Conservation (phyloP, 352 stramenopile genomes). For the Globisporangium middletonii region DNA sequence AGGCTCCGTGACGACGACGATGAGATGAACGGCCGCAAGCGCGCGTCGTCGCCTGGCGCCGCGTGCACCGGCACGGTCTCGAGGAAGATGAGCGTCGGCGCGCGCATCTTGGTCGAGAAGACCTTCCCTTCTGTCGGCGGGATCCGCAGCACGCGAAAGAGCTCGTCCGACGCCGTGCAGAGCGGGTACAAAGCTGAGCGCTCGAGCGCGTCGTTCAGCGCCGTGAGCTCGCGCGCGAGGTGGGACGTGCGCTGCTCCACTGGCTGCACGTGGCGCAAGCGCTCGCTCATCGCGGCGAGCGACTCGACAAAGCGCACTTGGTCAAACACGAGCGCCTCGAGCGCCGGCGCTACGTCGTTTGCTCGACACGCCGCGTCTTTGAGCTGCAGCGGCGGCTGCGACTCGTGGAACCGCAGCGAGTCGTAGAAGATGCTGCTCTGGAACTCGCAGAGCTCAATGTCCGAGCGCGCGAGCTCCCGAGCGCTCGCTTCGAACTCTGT, state of each 20-base stretch:
- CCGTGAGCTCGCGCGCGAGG: slow-evolving; percentile 39
- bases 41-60: slow-evolving; percentile 25
- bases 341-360: slow-evolving; percentile 11
- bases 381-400: no score
- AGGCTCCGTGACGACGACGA: slow-evolving; percentile 44
- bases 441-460: slow-evolving; percentile 58
- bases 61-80: slow-evolving; percentile 61
- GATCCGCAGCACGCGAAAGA: slow-evolving; percentile 70
- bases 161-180: slow-evolving; percentile 60
- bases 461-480: slow-evolving; percentile 31
- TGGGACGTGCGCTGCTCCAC: slow-evolving; percentile 41
- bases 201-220: slow-evolving; percentile 48
- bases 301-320: slow-evolving; percentile 76
- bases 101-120: slow-evolving; percentile 83
- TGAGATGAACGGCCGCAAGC: slow-evolving; percentile 47
- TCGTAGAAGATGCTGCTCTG: slow-evolving; percentile 71
- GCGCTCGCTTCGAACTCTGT: slow-evolving; percentile 48
- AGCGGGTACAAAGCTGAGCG: slow-evolving; percentile 65
- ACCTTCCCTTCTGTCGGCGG: slow-evolving; percentile 73
- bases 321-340: slow-evolving; percentile 64
- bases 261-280: slow-evolving; percentile 57
- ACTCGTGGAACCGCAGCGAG: slow-evolving; percentile 24
- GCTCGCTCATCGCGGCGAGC: slow-evolving; percentile 62
- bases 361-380: no score
- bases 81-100: slow-evolving; percentile 71